A percentile compares a stretch with the other conserved stretches of the same genome.
Evolutionary conservation across 352 stramenopile genomes (phyloP).

Genomic region (Phytophthora vignae): DNA sequence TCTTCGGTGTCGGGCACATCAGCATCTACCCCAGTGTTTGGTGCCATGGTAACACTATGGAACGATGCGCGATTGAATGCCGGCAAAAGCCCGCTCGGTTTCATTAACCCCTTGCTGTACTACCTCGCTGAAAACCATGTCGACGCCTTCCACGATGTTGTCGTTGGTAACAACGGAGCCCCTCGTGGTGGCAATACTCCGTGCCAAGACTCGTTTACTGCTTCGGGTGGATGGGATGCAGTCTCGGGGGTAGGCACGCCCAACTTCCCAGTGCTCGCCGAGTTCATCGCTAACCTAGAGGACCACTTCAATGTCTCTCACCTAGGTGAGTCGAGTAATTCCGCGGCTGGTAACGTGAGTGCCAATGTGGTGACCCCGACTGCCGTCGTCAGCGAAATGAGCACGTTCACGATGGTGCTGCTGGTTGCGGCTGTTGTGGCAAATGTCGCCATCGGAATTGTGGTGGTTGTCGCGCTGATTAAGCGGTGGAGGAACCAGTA

Average conservation of each 20-base stretch:
- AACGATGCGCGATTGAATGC: conserved; percentile 86
- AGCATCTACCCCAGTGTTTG: conserved; percentile 84
- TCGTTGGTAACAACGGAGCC: conserved; percentile 85
- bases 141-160: conserved; percentile 86
- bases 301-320: conserved; percentile 59
- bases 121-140: conserved; percentile 63
- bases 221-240: conserved; percentile 89
- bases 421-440: conserved; percentile 38
- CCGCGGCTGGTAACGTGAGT: conserved; percentile 6
- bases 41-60: conserved; percentile 88
- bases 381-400: conserved; percentile 27
- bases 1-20: conserved; percentile 84
- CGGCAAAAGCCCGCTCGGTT: conserved; percentile 85
- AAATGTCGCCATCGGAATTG: conserved; percentile 42
- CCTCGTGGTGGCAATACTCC: conserved; percentile 44
- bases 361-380: conserved; percentile 19
- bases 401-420: conserved; percentile 48
- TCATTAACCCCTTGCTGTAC: conserved; percentile 90
- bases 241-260: conserved; percentile 86
- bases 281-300: conserved; percentile 61
- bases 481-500: conserved; percentile 73
- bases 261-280: conserved; percentile 77
- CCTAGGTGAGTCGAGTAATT: conserved; percentile 21
- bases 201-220: conserved; percentile 87
- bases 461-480: conserved; percentile 46